phyloP scores from a whole-genome alignment of 495 filamentous ascomycete species.

The Aspergillus conjunctus region DNA sequence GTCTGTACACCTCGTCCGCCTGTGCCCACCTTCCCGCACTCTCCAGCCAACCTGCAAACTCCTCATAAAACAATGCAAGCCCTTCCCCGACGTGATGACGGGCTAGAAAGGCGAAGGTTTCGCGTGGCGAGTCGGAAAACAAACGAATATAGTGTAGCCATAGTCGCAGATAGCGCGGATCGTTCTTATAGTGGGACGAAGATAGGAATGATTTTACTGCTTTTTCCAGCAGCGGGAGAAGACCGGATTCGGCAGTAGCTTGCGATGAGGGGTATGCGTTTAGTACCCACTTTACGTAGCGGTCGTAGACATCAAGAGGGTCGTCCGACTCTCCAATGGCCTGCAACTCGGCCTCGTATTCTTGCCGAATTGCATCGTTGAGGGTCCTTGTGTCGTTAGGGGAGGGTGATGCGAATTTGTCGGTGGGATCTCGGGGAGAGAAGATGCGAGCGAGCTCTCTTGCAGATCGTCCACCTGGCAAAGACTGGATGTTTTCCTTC shows the following conservation, averaged over 20 bases:
- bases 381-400: slow-evolving; percentile 71
- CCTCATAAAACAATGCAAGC: slow-evolving; percentile 94
- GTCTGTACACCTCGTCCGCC: slow-evolving; percentile 87
- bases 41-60: slow-evolving; percentile 93
- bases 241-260: slow-evolving; percentile 84
- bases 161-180: slow-evolving; percentile 86
- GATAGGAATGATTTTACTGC: slow-evolving; percentile 88
- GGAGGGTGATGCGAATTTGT: slow-evolving; percentile 54
- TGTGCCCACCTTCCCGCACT: slow-evolving; percentile 82
- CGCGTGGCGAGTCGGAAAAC: slow-evolving; percentile 88
- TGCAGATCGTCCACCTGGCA: slow-evolving; percentile 88
- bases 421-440: slow-evolving; percentile 57
- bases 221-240: slow-evolving; percentile 86
- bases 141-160: slow-evolving; percentile 94
- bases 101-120: slow-evolving; percentile 87
- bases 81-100: slow-evolving; percentile 85
- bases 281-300: slow-evolving; percentile 95
- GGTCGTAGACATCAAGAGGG: slow-evolving; percentile 91
- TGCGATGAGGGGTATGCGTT: slow-evolving; percentile 94
- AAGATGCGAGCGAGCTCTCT: slow-evolving; percentile 84
- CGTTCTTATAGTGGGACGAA: slow-evolving; percentile 86
- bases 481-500: slow-evolving; percentile 95
- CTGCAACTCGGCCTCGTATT: slow-evolving; percentile 83
- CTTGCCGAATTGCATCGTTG: slow-evolving; percentile 74
- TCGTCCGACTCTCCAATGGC: slow-evolving; percentile 86